Conservation (phyloP, 1,284 basidiomycete genomes). For the Amylostereum chailletii region DNA sequence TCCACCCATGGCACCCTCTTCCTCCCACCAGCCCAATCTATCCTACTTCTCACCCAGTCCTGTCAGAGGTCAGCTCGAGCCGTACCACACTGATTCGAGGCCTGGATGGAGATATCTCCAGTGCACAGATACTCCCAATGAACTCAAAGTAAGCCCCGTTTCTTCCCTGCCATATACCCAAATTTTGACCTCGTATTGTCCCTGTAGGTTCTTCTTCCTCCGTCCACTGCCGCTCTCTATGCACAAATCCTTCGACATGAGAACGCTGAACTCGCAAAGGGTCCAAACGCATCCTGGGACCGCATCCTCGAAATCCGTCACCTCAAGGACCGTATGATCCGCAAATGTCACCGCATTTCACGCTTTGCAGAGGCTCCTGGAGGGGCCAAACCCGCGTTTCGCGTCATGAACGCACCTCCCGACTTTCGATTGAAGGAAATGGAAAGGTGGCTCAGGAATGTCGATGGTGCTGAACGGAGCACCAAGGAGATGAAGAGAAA, state of each 20-base stretch:
- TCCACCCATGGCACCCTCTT: no score
- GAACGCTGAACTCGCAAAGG: constrained; percentile 47
- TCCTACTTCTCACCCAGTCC: constrained; percentile 54
- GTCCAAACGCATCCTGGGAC: constrained; percentile 47
- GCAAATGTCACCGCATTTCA: constrained; percentile 57
- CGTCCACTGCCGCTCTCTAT: constrained; percentile 62
- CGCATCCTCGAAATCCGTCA: constrained; percentile 63
- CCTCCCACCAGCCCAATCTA: constrained; percentile 18
- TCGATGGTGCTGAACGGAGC: constrained; percentile 21
- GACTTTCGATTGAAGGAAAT: constrained; percentile 72
- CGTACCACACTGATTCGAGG: constrained; percentile 41
- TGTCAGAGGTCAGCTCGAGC: constrained; percentile 64
- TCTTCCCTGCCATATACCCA: constrained; percentile 57
- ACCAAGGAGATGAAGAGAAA: constrained; percentile 14
- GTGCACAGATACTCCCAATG: constrained; percentile 64
- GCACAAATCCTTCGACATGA: constrained; percentile 56
- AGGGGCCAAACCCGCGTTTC: constrained; percentile 35
- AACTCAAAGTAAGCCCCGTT: constrained; percentile 51
- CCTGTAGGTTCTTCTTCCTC: constrained; percentile 55
- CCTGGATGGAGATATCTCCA: constrained; percentile 64
- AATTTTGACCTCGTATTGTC: constrained; percentile 52
- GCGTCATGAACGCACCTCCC: constrained; percentile 53
- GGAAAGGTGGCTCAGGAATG: constrained; percentile 56
- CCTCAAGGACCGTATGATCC: constrained; percentile 71
- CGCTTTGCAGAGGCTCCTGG: constrained; percentile 27